phyloP scores from a whole-genome alignment of 352 stramenopile genomes.

The Nothophytophthora sp. region DNA sequence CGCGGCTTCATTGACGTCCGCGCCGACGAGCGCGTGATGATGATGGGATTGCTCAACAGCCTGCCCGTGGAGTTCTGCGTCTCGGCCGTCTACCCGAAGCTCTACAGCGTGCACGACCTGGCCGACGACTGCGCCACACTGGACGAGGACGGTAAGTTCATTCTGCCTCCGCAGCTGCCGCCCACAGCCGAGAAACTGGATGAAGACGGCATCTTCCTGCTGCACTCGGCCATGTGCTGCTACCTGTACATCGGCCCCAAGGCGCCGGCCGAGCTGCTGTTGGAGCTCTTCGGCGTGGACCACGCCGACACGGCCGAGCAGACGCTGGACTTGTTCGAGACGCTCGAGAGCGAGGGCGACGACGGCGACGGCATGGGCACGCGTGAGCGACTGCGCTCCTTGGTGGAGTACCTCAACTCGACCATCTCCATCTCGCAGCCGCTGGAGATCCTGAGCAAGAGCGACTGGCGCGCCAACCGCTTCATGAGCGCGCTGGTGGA shows the following conservation, averaged over 20 bases:
- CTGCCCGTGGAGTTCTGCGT: slow-evolving; percentile 84
- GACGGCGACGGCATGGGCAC: slow-evolving; percentile 47
- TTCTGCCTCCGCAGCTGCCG: slow-evolving; percentile 73
- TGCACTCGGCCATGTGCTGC: slow-evolving; percentile 87
- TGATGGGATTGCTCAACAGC: slow-evolving; percentile 82
- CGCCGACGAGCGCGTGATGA: slow-evolving; percentile 86
- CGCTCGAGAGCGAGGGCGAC: slow-evolving; percentile 47
- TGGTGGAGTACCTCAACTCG: slow-evolving; percentile 82
- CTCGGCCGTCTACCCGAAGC: slow-evolving; percentile 85
- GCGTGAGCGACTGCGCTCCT: slow-evolving; percentile 61
- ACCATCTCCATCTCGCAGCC: slow-evolving; percentile 84
- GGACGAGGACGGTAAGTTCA: slow-evolving; percentile 80
- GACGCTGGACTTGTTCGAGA: slow-evolving; percentile 71
- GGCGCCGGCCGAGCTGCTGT: slow-evolving; percentile 61
- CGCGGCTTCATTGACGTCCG: slow-evolving; percentile 86
- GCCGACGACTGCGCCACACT: slow-evolving; percentile 76
- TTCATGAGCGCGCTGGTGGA: slow-evolving; percentile 90
- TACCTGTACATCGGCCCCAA: slow-evolving; percentile 89
- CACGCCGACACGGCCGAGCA: slow-evolving; percentile 78
- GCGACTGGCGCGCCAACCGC: slow-evolving; percentile 77
- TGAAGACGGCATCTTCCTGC: slow-evolving; percentile 84
- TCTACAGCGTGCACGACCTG: slow-evolving; percentile 89
- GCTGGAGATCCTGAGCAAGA: slow-evolving; percentile 85
- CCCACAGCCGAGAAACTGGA: slow-evolving; percentile 87
- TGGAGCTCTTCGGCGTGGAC: slow-evolving; percentile 85